Conservation (phyloP, 768 basidiomycete species). For the Tulasnella sp. region DNA sequence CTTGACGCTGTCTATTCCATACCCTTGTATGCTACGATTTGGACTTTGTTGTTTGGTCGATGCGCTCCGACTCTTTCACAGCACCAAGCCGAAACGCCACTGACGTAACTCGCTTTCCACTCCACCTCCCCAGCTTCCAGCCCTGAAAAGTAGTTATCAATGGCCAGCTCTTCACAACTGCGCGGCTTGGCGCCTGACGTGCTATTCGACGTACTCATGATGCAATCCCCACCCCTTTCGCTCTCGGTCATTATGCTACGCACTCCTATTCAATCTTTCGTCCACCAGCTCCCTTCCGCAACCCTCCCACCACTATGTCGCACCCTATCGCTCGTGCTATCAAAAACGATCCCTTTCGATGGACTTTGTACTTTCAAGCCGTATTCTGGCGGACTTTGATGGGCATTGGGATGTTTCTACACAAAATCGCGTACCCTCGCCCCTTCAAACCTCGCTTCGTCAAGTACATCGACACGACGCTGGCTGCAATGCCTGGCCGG, state of each 20-base stretch:
- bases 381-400: slow-evolving; percentile 22
- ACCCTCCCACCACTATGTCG: not conserved
- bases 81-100: not conserved
- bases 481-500: slow-evolving; percentile 4
- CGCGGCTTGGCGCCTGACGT: not conserved
- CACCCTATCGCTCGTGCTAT: not conserved
- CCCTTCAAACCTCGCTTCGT: slow-evolving; percentile 10
- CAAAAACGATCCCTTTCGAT: not conserved
- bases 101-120: not conserved
- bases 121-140: not conserved
- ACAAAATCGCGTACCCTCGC: slow-evolving; percentile 8
- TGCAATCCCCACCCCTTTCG: not conserved
- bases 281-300: not conserved
- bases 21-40: not conserved
- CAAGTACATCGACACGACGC: slow-evolving; percentile 10
- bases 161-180: not conserved
- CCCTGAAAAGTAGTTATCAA: not conserved
- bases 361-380: slow-evolving; percentile 3
- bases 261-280: not conserved
- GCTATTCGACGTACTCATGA: not conserved
- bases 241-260: not conserved
- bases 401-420: slow-evolving; percentile 27
- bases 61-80: not conserved
- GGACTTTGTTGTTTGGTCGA: not conserved
- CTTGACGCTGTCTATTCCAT: not conserved